Conservation (phyloP, 805 yeast genomes). For the Teunomyces lycoperdinae region DNA sequence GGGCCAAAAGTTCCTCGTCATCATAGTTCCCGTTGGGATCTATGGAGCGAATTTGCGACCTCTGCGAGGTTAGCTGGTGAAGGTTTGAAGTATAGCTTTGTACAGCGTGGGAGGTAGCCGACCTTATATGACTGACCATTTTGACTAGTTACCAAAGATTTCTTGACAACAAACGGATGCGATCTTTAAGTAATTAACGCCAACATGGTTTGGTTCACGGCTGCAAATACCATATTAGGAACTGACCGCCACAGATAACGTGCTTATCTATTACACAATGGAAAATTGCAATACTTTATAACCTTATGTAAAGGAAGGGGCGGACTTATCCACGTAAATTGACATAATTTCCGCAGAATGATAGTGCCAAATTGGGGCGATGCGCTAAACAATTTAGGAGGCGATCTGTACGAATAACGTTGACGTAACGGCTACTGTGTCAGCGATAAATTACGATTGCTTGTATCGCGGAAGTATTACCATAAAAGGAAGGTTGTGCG, state of each 20-base stretch:
- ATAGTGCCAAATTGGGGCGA: too few species aligned
- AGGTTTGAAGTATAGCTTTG: slow-evolving; percentile 2
- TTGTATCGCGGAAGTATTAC: too few species aligned
- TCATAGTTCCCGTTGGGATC: slow-evolving; percentile 7
- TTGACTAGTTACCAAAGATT: neutral
- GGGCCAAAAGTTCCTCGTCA: slow-evolving; percentile 40
- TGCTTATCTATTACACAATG: neutral
- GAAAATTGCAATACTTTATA: too few species aligned
- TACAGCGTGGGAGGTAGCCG: neutral
- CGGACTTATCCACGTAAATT: too few species aligned
- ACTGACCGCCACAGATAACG: neutral
- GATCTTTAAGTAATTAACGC: neutral
- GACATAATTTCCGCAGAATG: too few species aligned
- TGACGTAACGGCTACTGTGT: too few species aligned
- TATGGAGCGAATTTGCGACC: slow-evolving; percentile 4
- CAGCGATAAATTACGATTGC: too few species aligned
- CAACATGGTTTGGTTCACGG: neutral
- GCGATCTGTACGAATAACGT: too few species aligned
- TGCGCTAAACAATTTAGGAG: too few species aligned
- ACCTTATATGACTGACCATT: neutral
- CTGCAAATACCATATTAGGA: neutral
- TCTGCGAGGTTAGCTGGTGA: slow-evolving; percentile 1
- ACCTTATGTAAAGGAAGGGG: too few species aligned
- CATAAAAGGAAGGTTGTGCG: too few species aligned
- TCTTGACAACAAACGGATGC: neutral